phyloP scores from a whole-genome alignment of 2,329 filamentous ascomycete genomes.

The Aurifilum marmelostoma region DNA sequence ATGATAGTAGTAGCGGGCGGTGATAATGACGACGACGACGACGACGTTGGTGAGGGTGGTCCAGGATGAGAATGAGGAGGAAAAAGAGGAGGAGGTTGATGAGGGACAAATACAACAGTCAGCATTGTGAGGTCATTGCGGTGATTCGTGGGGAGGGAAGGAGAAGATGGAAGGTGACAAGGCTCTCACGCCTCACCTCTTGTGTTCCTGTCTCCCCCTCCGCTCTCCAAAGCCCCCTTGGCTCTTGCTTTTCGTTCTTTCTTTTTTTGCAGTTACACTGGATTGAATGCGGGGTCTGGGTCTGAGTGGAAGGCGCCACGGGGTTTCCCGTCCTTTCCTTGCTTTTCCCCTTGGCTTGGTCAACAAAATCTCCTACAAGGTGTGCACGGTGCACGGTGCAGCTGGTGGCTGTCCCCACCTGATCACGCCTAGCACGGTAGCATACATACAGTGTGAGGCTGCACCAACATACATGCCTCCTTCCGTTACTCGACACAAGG shows the following conservation, averaged over 20 bases:
- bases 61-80: background rate
- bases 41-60: background rate
- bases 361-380: slow-evolving; percentile 1
- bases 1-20: background rate
- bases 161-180: too few species aligned
- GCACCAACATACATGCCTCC: background rate
- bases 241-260: background rate
- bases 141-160: background rate
- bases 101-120: background rate
- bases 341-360: background rate
- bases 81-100: too few species aligned
- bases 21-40: background rate
- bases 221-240: background rate
- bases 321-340: slow-evolving; percentile 7
- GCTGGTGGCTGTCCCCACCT: background rate
- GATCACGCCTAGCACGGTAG: background rate
- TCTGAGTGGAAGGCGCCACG: slow-evolving; percentile 3
- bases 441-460: background rate
- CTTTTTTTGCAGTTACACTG: background rate
- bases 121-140: background rate
- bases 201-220: background rate
- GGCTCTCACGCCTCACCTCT: background rate
- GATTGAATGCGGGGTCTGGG: slow-evolving; percentile 1
- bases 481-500: background rate
- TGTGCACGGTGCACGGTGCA: slow-evolving; percentile 6